Base-by-base conservation (phyloP, 176 grass and related monocot genomes). In the Secale cereale region DNA sequence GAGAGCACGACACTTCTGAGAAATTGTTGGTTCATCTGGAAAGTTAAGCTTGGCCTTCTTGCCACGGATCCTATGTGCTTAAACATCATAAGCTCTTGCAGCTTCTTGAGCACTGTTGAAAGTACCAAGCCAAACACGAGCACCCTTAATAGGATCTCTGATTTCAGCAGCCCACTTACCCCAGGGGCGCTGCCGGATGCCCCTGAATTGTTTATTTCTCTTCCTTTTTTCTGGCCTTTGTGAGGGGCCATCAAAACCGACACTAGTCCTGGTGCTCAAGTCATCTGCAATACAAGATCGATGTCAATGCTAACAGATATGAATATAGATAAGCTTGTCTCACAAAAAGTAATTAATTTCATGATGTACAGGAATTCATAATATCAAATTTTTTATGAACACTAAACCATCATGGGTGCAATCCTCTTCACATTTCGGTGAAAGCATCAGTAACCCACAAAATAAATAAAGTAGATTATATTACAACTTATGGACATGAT, bases 131-230 rank as follows among this genome's bases (percentile, higher is more conserved):
- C 97, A 99, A 8, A 99, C 97, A 65, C 97, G 91, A 40, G 94
- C 86, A 73, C 97, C 97, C 83, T 96, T 99, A 17, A 82, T 82
- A 83, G 97, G 97, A 85, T 99, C 93, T 87, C 97, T 90, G 48
- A 99, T 96, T 85, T 99, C 97, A 92, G 97, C 97, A 81, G 97
- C 97, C 97, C 97, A 99, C 84, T 99, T 99, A 59, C 97, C 97
- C 97, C 97, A 99, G 52, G 93, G 93, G 66, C 97, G 97, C 31
- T 96, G 91, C 25, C 97, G 93, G 88, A 99, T 99, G 60, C 97
- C 97, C 65, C 91, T 89, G 76, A 85, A 99, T 65, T 85, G 91
- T 43, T 94, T 99, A 86, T 94, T 96, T 84, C 93, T 94, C 84
- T 92, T 99, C 74, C 97, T 91, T 69, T 94, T 96, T 31, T 63